phyloP scores from a whole-genome alignment of 2,329 filamentous ascomycete genomes.

The Coleophoma eucalyptorum region DNA sequence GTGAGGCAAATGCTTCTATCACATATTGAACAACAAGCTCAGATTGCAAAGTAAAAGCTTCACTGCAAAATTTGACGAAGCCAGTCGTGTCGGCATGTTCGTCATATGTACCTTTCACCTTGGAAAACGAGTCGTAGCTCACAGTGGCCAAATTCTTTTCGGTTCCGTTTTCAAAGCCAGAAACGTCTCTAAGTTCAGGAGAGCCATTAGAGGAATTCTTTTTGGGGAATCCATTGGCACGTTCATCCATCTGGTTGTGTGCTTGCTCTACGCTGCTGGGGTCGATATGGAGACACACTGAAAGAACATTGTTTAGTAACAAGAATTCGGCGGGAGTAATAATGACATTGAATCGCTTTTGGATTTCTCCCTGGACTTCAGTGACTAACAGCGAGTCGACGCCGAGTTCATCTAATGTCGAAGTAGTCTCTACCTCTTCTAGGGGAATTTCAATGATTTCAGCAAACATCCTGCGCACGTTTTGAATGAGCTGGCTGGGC shows the following conservation, averaged over 20 bases:
- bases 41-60: constrained; percentile 24
- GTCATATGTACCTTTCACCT: constrained; percentile 7
- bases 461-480: not conserved
- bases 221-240: no score
- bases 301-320: not conserved
- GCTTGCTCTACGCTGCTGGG: no score
- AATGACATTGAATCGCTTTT: not conserved
- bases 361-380: constrained; percentile 29
- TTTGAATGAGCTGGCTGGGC: no score
- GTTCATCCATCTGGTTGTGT: no score
- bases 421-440: constrained; percentile 37
- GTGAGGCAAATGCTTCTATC: constrained; percentile 24
- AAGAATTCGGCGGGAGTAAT: constrained; percentile 2
- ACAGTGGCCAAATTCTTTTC: not conserved
- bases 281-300: not conserved
- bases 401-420: constrained; percentile 25
- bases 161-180: not conserved
- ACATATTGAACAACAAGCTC: constrained; percentile 29
- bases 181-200: not conserved
- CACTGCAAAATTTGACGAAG: constrained; percentile 19
- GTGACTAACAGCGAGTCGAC: constrained; percentile 33
- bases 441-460: constrained; percentile 40
- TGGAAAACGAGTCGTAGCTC: constrained; percentile 11
- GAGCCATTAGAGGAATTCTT: no score
- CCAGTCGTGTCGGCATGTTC: constrained; percentile 6